Conservation (phyloP, 805 yeast species). For the Lachancea mirantina region DNA sequence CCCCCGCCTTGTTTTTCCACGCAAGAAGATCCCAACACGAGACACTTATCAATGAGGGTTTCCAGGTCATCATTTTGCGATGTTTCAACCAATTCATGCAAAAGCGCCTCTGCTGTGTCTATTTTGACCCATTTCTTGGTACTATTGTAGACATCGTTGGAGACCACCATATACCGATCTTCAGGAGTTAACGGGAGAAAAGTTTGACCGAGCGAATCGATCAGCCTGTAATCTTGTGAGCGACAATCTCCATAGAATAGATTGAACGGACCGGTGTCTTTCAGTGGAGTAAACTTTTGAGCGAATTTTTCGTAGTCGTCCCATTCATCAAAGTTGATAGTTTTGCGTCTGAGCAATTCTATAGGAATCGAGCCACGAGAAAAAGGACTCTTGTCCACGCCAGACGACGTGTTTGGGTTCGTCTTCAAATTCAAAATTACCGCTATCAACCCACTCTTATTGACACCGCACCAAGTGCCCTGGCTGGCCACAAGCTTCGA, state of each 20-base stretch:
- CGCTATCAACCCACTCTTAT: conserved; percentile 51
- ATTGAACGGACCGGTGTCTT: conserved; percentile 28
- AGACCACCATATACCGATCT: conserved; percentile 18
- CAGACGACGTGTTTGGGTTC: conserved; percentile 34
- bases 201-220: conserved; percentile 28
- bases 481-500: conserved; percentile 43
- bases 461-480: conserved; percentile 90
- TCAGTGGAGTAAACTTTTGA: conserved; percentile 14
- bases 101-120: conserved; percentile 41
- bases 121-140: conserved; percentile 63
- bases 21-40: conserved; percentile 45
- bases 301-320: conserved; percentile 21
- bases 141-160: conserved; percentile 28
- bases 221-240: conserved; percentile 16
- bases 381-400: conserved; percentile 13
- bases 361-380: conserved; percentile 44
- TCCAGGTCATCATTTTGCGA: conserved; percentile 29
- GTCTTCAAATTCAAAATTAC: conserved; percentile 65
- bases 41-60: conserved; percentile 42
- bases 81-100: conserved; percentile 30
- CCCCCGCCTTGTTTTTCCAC: conserved; percentile 5
- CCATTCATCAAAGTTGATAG: conserved; percentile 28
- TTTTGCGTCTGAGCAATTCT: conserved; percentile 31
- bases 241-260: conserved; percentile 33
- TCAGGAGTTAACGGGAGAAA: conserved; percentile 24